Conservation (phyloP, 1,139 yeast genomes). For the Saccharomyces hybrid region DNA sequence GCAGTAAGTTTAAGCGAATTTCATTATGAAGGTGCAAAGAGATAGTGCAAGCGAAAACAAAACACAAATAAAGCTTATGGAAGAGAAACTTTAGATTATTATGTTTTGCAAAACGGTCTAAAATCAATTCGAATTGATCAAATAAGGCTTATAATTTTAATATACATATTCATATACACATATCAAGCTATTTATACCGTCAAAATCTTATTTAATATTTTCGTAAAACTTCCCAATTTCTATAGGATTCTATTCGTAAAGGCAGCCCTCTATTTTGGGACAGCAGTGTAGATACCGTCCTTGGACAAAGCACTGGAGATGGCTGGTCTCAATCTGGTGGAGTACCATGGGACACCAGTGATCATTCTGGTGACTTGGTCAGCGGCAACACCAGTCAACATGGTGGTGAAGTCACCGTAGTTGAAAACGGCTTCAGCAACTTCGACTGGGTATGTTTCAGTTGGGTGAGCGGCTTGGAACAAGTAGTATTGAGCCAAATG, state of each 20-base stretch:
- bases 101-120: neutral
- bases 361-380: conserved; percentile 7
- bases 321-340: conserved; percentile 7
- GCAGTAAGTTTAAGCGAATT: neutral
- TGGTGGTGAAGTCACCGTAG: neutral
- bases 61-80: neutral
- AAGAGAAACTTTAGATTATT: neutral
- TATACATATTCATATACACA: neutral
- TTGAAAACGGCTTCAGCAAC: conserved; percentile 4
- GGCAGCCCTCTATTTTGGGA: neutral
- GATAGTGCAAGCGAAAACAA: neutral
- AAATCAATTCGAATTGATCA: neutral
- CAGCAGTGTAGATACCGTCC: conserved; percentile 4
- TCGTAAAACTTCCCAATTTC: neutral
- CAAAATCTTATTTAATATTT: neutral
- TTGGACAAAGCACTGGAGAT: conserved; percentile 2
- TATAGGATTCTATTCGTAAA: neutral
- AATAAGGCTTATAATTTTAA: too few relatives aligned
- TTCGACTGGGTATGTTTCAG: conserved; percentile 5
- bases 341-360: conserved; percentile 14
- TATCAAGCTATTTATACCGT: neutral
- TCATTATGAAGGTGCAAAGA: neutral
- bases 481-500: conserved; percentile 4
- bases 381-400: neutral
- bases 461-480: conserved; percentile 3